Percentiles rank a stretch among this genome's conserved stretches.
These are phyloP conservation scores for Echites panduratus DNA, from an alignment of 257 asterid species.

Conservation along the genomic window DNA sequence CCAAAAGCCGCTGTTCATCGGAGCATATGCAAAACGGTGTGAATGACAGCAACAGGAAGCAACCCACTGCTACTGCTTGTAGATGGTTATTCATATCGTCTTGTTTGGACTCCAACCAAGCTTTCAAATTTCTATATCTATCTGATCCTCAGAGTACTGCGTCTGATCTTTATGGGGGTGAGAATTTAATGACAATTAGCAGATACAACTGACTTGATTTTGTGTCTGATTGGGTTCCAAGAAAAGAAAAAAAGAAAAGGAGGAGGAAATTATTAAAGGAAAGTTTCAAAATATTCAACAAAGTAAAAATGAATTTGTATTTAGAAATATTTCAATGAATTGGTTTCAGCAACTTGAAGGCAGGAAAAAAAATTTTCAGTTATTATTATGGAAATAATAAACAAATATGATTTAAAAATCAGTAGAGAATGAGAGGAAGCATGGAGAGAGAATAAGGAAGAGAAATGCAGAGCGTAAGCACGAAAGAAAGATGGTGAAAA, in stretches of 20 bases:
- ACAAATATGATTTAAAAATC: background rate
- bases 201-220: background rate
- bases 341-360: background rate
- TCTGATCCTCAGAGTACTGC: background rate
- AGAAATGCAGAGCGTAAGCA: background rate
- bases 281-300: background rate
- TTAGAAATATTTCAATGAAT: background rate
- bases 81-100: background rate
- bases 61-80: background rate
- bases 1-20: constrained; percentile 17
- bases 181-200: background rate
- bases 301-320: background rate
- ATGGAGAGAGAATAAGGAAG: background rate
- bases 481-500: background rate
- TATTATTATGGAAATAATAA: background rate
- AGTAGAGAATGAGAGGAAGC: background rate
- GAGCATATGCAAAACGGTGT: constrained; percentile 5
- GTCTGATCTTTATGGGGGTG: background rate
- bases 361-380: background rate
- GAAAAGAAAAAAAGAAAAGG: background rate
- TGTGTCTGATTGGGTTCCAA: background rate
- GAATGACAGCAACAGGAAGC: constrained; percentile 10
- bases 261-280: background rate
- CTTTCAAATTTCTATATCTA: background rate
- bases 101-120: background rate